Base-by-base conservation (phyloP, 129 eudicot genomes). In the Glebionis coronaria region DNA sequence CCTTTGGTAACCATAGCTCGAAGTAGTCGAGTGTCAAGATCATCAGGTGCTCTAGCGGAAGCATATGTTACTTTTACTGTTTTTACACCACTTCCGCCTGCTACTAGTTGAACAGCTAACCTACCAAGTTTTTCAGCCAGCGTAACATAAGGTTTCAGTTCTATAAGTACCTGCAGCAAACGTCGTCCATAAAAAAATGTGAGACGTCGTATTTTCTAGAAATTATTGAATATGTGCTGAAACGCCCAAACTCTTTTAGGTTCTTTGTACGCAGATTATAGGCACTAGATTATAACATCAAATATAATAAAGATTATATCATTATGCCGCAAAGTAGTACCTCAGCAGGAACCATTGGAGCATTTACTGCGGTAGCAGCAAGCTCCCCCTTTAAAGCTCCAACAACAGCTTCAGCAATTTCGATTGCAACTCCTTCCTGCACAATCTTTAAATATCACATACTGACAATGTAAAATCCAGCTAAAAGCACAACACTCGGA, bases 341-440 rank as follows among this genome's bases (percentile, higher is more conserved):
- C 97, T 91, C 94, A 80, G 97, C 88, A 78, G 97, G 88, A 76
- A 91, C 97, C 97, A 91, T 88, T 46, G 96, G 97, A 21, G 97
- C 97, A 76, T 91, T 91, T 58, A 91, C 97, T 28, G 97, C 97
- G 59, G 97, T 91, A 27, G 97, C 88, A 59, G 97, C 94, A 85
- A 91, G 97, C 78, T 91, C 97, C 31, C 79, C 74, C 16, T 62
- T 58, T 25, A 75, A 75, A 60, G 79, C 79, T 21, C 74, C 74
- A 59, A 75, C 74, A 51, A 75, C 69, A 75, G 79, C 79, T 67
- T 67, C 79, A 51, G 79, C 79, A 8, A 75, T 75, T 35, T 75
- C 79, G 53, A 75, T 75, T 49, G 79, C 79, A 44, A 75, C 79
- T 75, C 79, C 79, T 75, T 75, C 79, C 73, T 75, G 69, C 74